Percentiles rank a stretch among this genome's conserved stretches.
phyloP scores from a whole-genome alignment of 306 rosid species.

The Vicia sativa region DNA sequence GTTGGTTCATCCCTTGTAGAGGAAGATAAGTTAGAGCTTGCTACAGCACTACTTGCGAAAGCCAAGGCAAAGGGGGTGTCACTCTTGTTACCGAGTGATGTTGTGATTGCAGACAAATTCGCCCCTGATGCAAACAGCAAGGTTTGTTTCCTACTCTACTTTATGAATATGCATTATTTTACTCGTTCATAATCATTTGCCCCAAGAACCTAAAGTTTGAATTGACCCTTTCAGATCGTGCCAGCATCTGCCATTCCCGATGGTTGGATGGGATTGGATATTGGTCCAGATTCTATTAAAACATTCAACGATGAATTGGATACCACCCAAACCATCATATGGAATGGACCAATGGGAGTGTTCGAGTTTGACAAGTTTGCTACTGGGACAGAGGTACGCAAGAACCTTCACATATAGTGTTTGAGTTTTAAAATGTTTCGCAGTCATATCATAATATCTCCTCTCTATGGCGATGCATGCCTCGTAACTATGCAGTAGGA shows the following conservation, averaged over 20 bases:
- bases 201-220: conserved; percentile 25
- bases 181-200: conserved; percentile 17
- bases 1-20: conserved; percentile 99
- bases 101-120: conserved; percentile 91
- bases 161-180: neutral
- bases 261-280: conserved; percentile 99
- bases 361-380: conserved; percentile 98
- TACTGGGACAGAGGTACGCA: conserved; percentile 86
- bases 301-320: conserved; percentile 83
- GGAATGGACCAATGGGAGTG: conserved; percentile 99
- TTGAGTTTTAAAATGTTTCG: conserved; percentile 16
- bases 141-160: conserved; percentile 57
- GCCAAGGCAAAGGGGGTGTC: conserved; percentile 97
- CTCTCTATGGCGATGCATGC: conserved; percentile 12
- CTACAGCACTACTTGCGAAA: conserved; percentile 77
- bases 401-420: neutral
- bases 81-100: conserved; percentile 90
- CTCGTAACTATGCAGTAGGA: neutral
- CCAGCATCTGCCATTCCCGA: conserved; percentile 94
- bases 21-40: conserved; percentile 90
- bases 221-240: conserved; percentile 66
- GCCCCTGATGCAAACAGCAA: conserved; percentile 99
- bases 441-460: conserved; percentile 30
- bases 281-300: conserved; percentile 94
- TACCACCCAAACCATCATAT: conserved; percentile 87